A percentile compares a stretch with the other conserved stretches of the same genome.
phyloP scores from a whole-genome alignment of 805 yeast genomes.

The Kregervanrija fluxuum region DNA sequence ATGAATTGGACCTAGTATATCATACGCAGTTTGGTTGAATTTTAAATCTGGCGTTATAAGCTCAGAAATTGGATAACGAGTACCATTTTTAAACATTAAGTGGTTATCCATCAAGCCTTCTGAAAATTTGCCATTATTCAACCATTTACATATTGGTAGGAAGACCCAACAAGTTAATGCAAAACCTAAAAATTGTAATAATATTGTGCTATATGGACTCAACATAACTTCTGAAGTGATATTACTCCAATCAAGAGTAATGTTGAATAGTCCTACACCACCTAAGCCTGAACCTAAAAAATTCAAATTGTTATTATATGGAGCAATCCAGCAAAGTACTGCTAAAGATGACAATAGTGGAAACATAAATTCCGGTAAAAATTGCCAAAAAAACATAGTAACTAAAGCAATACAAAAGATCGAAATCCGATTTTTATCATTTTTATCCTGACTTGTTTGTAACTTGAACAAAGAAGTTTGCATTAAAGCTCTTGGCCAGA shows the following conservation, averaged over 20 bases:
- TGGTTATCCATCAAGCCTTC: slow-evolving; percentile 42
- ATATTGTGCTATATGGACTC: slow-evolving; percentile 45
- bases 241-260: slow-evolving; percentile 47
- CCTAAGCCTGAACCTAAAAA: slow-evolving; percentile 48
- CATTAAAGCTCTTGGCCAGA: slow-evolving; percentile 48
- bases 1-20: slow-evolving; percentile 36
- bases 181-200: slow-evolving; percentile 41
- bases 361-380: slow-evolving; percentile 41
- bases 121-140: slow-evolving; percentile 22
- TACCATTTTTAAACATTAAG: slow-evolving; percentile 32
- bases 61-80: slow-evolving; percentile 34
- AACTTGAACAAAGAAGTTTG: slow-evolving; percentile 39
- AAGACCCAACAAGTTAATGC: slow-evolving; percentile 41
- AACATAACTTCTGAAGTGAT: slow-evolving; percentile 43
- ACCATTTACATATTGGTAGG: slow-evolving; percentile 42
- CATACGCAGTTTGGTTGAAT: slow-evolving; percentile 41
- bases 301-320: slow-evolving; percentile 31
- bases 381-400: slow-evolving; percentile 37
- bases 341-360: slow-evolving; percentile 45
- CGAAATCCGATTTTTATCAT: slow-evolving; percentile 10
- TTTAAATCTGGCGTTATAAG: slow-evolving; percentile 33
- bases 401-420: slow-evolving; percentile 31
- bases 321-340: slow-evolving; percentile 42
- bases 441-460: slow-evolving; percentile 12
- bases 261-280: slow-evolving; percentile 43